Conservation (phyloP, 257 asterid species). For the Fraxinus cuspidata region DNA sequence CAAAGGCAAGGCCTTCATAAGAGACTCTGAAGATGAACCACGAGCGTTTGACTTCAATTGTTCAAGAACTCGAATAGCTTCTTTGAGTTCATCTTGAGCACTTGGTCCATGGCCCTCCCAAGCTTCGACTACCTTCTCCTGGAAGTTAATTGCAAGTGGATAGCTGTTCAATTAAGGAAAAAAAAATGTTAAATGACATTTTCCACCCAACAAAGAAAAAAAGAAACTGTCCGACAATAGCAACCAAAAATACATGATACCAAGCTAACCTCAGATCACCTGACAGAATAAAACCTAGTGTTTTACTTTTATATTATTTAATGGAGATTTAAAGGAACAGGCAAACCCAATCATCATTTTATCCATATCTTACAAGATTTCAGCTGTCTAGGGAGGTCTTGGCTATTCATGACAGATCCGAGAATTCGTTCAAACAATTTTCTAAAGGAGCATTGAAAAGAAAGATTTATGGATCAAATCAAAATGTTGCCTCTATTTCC, state of each 20-base stretch:
- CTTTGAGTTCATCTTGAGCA: constrained; percentile 69
- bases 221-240: not conserved
- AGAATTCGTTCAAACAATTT: not conserved
- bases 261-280: not conserved
- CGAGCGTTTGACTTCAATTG: constrained; percentile 61
- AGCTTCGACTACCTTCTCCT: constrained; percentile 81
- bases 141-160: constrained; percentile 72
- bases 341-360: not conserved
- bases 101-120: constrained; percentile 80
- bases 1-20: constrained; percentile 56
- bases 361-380: not conserved
- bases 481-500: not conserved
- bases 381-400: not conserved
- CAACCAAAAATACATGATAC: not conserved
- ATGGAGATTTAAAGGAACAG: not conserved
- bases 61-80: constrained; percentile 63
- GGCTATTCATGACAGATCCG: not conserved
- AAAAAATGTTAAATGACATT: constrained; percentile 1
- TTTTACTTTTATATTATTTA: not conserved
- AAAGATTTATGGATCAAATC: not conserved
- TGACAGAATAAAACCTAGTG: not conserved
- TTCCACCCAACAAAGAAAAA: not conserved
- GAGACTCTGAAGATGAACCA: constrained; percentile 41
- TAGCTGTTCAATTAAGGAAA: constrained; percentile 55
- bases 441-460: not conserved